phyloP scores from a whole-genome alignment of 2,329 filamentous ascomycete species.

The Claviceps cyperi region DNA sequence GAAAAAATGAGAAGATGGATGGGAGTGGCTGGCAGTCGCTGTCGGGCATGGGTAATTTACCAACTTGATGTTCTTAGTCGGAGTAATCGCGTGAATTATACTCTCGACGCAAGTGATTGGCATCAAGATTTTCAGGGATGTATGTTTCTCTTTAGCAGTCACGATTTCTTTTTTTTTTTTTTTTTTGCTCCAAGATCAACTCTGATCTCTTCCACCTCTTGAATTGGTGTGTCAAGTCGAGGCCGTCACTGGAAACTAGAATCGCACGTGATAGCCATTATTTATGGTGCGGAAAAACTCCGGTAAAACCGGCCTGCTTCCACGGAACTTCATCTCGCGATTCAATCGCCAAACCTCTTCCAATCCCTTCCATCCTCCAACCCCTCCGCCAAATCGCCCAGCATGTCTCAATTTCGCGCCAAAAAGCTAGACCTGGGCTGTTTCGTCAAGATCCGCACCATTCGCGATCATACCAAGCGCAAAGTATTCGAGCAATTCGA shows the following conservation, averaged over 20 bases:
- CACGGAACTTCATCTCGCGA: not conserved
- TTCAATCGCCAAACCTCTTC: not conserved
- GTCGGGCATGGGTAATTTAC: too few relatives aligned
- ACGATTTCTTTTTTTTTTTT: too few relatives aligned
- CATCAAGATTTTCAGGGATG: too few relatives aligned
- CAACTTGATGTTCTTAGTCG: too few relatives aligned
- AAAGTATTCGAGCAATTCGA: slow-evolving; percentile 81
- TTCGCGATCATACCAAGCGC: slow-evolving; percentile 94
- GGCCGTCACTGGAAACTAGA: too few relatives aligned
- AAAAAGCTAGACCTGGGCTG: slow-evolving; percentile 84
- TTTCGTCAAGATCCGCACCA: slow-evolving; percentile 71
- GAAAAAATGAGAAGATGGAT: too few relatives aligned
- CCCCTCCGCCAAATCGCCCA: slow-evolving; percentile 17
- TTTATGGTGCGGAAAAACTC: not conserved
- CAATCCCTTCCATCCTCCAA: not conserved
- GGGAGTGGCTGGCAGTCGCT: not conserved
- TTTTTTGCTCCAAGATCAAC: too few relatives aligned
- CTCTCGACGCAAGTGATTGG: too few relatives aligned
- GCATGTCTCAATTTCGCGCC: slow-evolving; percentile 72
- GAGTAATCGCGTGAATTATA: too few relatives aligned
- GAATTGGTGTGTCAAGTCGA: not conserved
- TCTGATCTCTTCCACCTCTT: not conserved
- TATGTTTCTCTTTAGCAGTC: too few relatives aligned
- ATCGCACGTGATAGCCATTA: not conserved
- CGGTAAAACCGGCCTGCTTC: not conserved